Percentiles rank a stretch among this genome's conserved stretches.
These are phyloP conservation scores for Ascochyta clinopodiicola DNA, from an alignment of 2,329 filamentous ascomycete genomes.

Conservation along the genomic window DNA sequence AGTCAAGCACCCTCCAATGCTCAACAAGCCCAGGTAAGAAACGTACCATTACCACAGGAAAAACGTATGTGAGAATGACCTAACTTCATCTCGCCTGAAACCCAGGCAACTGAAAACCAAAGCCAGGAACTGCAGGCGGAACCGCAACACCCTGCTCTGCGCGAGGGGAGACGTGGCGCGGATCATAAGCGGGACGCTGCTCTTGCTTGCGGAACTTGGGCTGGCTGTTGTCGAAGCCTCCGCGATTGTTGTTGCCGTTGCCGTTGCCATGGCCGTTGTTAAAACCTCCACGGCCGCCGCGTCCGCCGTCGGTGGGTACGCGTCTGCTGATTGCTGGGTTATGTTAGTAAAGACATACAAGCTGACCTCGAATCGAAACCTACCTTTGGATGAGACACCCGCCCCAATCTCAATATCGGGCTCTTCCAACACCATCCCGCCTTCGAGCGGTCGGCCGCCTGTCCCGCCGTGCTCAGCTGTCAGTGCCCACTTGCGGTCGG, in stretches of 20 bases:
- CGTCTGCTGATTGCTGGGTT: constrained; percentile 43
- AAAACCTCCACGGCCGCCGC: constrained; percentile 28
- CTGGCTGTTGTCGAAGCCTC: constrained; percentile 29
- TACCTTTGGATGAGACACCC: constrained; percentile 91
- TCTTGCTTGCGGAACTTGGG: constrained; percentile 41
- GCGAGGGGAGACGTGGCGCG: constrained; percentile 44
- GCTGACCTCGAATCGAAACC: neutral
- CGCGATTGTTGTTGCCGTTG: neutral
- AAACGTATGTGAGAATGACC: neutral
- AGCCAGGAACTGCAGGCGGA: constrained; percentile 61
- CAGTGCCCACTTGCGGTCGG: constrained; percentile 96
- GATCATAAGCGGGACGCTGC: constrained; percentile 33
- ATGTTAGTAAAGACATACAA: constrained; percentile 17
- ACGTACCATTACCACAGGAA: neutral
- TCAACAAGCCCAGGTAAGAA: too few species aligned
- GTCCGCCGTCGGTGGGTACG: constrained; percentile 42
- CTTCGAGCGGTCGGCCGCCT: constrained; percentile 79
- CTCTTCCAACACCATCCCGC: constrained; percentile 90
- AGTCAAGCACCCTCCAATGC: too few species aligned
- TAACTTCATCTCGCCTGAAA: constrained; percentile 5
- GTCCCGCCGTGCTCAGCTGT: constrained; percentile 93
- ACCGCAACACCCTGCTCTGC: constrained; percentile 55
- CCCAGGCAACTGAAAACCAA: constrained; percentile 57
- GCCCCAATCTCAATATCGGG: constrained; percentile 98
- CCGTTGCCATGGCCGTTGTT: neutral